Conservation (phyloP, 257 asterid species). For the Osmanthus fragrans region DNA sequence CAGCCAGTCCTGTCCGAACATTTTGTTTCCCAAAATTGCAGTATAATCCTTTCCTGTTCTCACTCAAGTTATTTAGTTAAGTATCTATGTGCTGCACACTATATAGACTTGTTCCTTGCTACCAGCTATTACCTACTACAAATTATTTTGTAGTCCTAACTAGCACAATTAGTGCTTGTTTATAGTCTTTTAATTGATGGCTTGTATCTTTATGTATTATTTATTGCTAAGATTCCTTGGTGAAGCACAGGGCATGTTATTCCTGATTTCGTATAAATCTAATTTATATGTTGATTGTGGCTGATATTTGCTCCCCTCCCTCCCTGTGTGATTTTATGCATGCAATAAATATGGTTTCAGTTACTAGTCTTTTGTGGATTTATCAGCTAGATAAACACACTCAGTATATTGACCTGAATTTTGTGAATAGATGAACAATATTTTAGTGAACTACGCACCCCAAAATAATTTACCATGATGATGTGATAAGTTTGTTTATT, state of each 20-base stretch:
- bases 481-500: background rate
- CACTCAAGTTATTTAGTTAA: background rate
- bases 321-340: background rate
- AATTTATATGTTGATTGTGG: background rate
- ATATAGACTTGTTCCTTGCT: background rate
- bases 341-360: background rate
- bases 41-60: background rate
- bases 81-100: background rate
- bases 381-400: background rate
- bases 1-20: background rate
- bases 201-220: background rate
- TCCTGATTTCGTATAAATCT: background rate
- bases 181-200: background rate
- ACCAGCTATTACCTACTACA: background rate
- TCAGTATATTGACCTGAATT: background rate
- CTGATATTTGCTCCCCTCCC: background rate
- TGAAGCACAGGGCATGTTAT: background rate
- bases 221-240: slow-evolving; percentile 3
- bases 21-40: background rate
- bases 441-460: background rate
- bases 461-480: background rate
- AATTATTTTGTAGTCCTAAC: background rate
- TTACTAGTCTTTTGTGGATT: background rate
- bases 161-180: background rate
- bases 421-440: background rate